Conservation (phyloP, 2,329 filamentous ascomycete species). For the Endoconidiophora laricicola region DNA sequence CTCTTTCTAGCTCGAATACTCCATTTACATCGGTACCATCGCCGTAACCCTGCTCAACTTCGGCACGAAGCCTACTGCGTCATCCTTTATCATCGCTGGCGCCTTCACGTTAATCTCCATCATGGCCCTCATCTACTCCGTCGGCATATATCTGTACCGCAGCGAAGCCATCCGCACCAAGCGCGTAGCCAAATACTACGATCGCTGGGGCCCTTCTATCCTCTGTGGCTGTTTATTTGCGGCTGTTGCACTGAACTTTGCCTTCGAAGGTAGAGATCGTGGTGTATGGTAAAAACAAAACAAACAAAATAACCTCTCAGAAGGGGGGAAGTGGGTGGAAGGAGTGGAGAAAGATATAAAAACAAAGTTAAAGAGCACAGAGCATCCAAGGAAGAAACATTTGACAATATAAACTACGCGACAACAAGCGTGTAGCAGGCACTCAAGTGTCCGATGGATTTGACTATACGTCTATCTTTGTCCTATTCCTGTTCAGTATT, state of each 20-base stretch:
- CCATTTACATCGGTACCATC: constrained; percentile 81
- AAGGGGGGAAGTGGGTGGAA: neutral
- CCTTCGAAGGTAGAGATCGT: constrained; percentile 50
- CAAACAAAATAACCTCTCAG: too few relatives aligned
- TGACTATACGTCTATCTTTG: too few relatives aligned
- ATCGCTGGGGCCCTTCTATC: constrained; percentile 66
- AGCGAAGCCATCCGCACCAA: constrained; percentile 71
- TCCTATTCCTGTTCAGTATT: too few relatives aligned
- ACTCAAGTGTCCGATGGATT: too few relatives aligned
- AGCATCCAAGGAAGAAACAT: too few relatives aligned
- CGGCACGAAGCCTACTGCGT: constrained; percentile 36
- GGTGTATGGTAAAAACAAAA: constrained; percentile 28
- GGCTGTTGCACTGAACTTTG: constrained; percentile 68
- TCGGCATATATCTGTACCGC: constrained; percentile 74
- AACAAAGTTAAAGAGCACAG: too few relatives aligned
- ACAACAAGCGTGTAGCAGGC: too few relatives aligned
- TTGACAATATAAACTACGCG: too few relatives aligned
- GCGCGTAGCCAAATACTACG: constrained; percentile 79
- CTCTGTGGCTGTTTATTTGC: constrained; percentile 58
- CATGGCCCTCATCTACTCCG: constrained; percentile 62
- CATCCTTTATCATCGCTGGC: constrained; percentile 53
- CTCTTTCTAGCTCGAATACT: constrained; percentile 62
- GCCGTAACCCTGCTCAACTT: constrained; percentile 76
- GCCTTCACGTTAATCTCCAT: constrained; percentile 72
- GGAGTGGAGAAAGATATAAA: too few relatives aligned